phyloP scores from a whole-genome alignment of 768 basidiomycete species.

The Russula abietina region DNA sequence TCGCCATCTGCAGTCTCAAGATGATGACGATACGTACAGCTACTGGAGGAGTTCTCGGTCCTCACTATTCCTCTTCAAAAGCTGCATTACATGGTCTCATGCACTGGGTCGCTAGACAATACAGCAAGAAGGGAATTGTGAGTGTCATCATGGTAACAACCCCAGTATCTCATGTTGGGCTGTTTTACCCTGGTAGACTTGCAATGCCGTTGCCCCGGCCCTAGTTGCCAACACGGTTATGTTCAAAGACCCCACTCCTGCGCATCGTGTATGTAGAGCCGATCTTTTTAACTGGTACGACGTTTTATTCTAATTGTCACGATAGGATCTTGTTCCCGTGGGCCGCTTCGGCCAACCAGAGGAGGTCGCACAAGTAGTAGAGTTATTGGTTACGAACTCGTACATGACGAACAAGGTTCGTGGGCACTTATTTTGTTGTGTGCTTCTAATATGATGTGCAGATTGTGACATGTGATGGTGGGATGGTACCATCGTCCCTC shows the following conservation, averaged over 20 bases:
- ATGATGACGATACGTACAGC: constrained; percentile 27
- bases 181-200: constrained; percentile 33
- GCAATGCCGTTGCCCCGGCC: constrained; percentile 49
- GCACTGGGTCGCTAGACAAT: constrained; percentile 48
- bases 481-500: constrained; percentile 22
- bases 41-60: constrained; percentile 49
- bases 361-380: constrained; percentile 48
- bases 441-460: background rate
- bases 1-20: background rate
- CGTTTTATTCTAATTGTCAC: background rate
- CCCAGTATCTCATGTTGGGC: background rate
- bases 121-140: constrained; percentile 48
- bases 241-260: constrained; percentile 39
- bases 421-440: background rate
- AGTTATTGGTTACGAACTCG: constrained; percentile 43
- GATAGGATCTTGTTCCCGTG: constrained; percentile 43
- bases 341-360: constrained; percentile 46
- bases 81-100: constrained; percentile 49
- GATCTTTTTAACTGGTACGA: background rate
- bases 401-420: constrained; percentile 56
- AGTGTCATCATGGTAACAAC: constrained; percentile 16
- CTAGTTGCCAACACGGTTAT: constrained; percentile 47
- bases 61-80: constrained; percentile 53
- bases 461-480: constrained; percentile 24
- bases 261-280: constrained; percentile 30